These are phyloP conservation scores for Backusella mclennaniae DNA, from an alignment of 192 early-diverging fungal species.

Conservation along the genomic window DNA sequence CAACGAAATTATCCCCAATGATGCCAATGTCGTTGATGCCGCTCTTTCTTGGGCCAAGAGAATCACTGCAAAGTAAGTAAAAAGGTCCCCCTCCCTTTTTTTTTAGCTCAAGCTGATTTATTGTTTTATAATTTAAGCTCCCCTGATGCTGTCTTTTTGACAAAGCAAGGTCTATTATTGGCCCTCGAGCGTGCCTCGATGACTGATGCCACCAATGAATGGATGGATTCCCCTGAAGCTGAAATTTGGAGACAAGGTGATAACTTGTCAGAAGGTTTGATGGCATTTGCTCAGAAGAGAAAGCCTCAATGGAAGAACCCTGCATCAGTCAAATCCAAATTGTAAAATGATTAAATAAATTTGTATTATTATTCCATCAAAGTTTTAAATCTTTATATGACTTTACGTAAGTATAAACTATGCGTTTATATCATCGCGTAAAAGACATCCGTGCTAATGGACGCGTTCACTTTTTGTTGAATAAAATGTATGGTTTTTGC, in stretches of 20 bases:
- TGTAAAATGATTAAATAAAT: neutral
- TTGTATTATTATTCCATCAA: neutral
- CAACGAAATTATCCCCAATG: slow-evolving; percentile 32
- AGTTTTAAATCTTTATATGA: neutral
- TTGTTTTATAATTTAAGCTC: slow-evolving; percentile 26
- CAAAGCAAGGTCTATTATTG: slow-evolving; percentile 35
- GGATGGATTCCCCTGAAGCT: slow-evolving; percentile 26
- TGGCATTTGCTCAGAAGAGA: slow-evolving; percentile 42
- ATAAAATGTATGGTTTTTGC: too few species aligned
- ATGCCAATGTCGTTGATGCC: slow-evolving; percentile 23
- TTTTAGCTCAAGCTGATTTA: neutral
- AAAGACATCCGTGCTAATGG: too few species aligned
- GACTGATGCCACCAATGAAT: slow-evolving; percentile 29
- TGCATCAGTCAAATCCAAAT: neutral
- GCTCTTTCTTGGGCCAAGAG: slow-evolving; percentile 29
- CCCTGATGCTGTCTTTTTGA: slow-evolving; percentile 41
- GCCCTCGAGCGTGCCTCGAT: slow-evolving; percentile 35
- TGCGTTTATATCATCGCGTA: too few species aligned
- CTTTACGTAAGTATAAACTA: neutral
- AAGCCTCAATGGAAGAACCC: slow-evolving; percentile 39
- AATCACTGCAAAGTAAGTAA: slow-evolving; percentile 32
- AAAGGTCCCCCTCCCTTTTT: neutral
- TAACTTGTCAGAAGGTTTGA: slow-evolving; percentile 36
- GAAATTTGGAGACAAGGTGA: slow-evolving; percentile 17
- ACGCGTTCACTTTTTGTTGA: too few species aligned